Evolutionary conservation across 2,329 filamentous ascomycete species (phyloP).

Genomic region (Zymoseptoria crescenta): DNA sequence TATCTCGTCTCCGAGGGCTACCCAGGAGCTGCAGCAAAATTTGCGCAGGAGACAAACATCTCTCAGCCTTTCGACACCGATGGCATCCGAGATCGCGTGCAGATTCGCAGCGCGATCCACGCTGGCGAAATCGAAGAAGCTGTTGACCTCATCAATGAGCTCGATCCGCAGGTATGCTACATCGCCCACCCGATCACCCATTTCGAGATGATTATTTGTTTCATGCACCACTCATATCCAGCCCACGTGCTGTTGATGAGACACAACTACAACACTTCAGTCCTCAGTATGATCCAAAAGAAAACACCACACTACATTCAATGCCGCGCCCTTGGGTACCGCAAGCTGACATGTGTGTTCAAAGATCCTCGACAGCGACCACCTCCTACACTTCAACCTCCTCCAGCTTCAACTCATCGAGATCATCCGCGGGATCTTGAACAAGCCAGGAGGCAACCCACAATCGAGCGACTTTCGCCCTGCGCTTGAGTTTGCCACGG

Average conservation of each 20-base stretch:
- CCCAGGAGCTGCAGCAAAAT: slow-evolving; percentile 82
- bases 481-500: slow-evolving; percentile 79
- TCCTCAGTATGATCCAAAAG: slow-evolving; percentile 68
- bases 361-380: slow-evolving; percentile 80
- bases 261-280: slow-evolving; percentile 67
- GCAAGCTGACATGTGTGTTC: slow-evolving; percentile 7
- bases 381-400: slow-evolving; percentile 78
- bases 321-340: background rate
- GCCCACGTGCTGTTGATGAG: slow-evolving; percentile 80
- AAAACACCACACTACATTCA: background rate
- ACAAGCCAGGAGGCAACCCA: slow-evolving; percentile 36
- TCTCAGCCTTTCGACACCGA: slow-evolving; percentile 59
- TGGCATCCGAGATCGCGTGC: slow-evolving; percentile 68
- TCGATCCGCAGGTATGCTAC: slow-evolving; percentile 78
- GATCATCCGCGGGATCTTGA: slow-evolving; percentile 65
- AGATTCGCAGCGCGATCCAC: slow-evolving; percentile 79
- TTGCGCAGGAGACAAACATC: slow-evolving; percentile 88
- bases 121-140: slow-evolving; percentile 77
- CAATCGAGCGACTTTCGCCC: slow-evolving; percentile 67
- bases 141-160: slow-evolving; percentile 78
- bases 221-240: slow-evolving; percentile 99
- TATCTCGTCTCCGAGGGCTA: slow-evolving; percentile 96
- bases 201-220: slow-evolving; percentile 91
- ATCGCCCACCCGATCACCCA: slow-evolving; percentile 9
- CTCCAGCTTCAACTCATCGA: slow-evolving; percentile 89